phyloP scores from a whole-genome alignment of 2,329 filamentous ascomycete genomes.

The Epichloe sp. region DNA sequence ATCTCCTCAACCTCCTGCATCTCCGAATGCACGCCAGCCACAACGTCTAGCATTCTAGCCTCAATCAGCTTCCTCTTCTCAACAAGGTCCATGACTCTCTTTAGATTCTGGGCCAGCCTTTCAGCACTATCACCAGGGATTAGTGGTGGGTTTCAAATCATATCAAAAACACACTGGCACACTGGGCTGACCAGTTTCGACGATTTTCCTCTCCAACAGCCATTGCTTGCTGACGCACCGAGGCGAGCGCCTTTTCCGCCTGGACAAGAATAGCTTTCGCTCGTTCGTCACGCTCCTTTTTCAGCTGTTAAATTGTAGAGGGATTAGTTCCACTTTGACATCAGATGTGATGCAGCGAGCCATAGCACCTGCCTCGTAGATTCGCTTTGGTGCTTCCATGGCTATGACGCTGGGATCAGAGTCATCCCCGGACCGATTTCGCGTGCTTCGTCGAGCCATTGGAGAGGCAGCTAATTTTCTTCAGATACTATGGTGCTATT shows the following conservation, averaged over 20 bases:
- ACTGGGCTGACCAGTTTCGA: slow-evolving; percentile 11
- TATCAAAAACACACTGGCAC: background rate
- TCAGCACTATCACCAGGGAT: slow-evolving; percentile 7
- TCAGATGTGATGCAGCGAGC: background rate
- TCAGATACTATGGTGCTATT: background rate
- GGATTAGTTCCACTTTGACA: background rate
- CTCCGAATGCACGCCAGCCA: slow-evolving; percentile 8
- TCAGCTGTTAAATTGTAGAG: slow-evolving; percentile 13
- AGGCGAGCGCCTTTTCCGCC: slow-evolving; percentile 12
- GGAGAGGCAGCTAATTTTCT: background rate
- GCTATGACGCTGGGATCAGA: slow-evolving; percentile 12
- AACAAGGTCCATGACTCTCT: slow-evolving; percentile 9
- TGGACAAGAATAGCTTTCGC: slow-evolving; percentile 13
- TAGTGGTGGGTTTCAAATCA: background rate
- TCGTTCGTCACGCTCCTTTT: slow-evolving; percentile 16
- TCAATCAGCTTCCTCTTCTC: slow-evolving; percentile 17
- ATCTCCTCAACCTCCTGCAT: slow-evolving; percentile 15
- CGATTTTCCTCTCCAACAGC: slow-evolving; percentile 12
- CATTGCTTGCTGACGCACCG: slow-evolving; percentile 12
- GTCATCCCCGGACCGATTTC: slow-evolving; percentile 10
- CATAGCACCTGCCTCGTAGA: slow-evolving; percentile 12
- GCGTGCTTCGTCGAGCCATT: slow-evolving; percentile 10
- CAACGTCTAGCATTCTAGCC: slow-evolving; percentile 14
- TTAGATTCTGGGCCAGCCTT: slow-evolving; percentile 8
- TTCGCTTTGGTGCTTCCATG: slow-evolving; percentile 15